Evolutionary conservation across 306 rosid species (phyloP).

Genomic region (Sechiopsis laciniata): DNA sequence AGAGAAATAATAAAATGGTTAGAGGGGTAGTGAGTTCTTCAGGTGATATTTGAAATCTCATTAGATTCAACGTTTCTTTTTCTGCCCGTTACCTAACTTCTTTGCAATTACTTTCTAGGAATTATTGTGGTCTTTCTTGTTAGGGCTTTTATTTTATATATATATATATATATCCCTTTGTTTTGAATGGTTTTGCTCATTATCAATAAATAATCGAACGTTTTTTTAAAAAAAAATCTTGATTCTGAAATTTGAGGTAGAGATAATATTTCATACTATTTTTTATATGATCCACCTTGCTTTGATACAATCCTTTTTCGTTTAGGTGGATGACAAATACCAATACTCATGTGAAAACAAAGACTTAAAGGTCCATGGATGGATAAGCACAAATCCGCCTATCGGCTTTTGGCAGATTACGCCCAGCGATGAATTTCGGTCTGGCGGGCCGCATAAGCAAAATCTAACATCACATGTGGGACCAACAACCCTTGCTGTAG

Average conservation of each 20-base stretch:
- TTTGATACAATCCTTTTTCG: constrained; percentile 29
- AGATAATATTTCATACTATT: constrained; percentile 7
- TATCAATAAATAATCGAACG: too few relatives aligned
- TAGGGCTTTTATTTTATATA: too few relatives aligned
- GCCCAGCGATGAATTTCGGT: constrained; percentile 78
- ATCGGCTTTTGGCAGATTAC: constrained; percentile 83
- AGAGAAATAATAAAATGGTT: too few relatives aligned
- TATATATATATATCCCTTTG: too few relatives aligned
- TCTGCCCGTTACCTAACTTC: too few relatives aligned
- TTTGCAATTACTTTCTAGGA: too few relatives aligned
- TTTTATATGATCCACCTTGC: constrained; percentile 18
- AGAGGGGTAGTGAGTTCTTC: too few relatives aligned
- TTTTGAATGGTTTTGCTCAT: too few relatives aligned
- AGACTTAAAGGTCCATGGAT: constrained; percentile 76
- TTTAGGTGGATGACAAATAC: constrained; percentile 68
- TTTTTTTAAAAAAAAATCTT: background rate
- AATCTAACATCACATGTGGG: constrained; percentile 90
- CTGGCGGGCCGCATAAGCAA: constrained; percentile 90
- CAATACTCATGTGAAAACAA: constrained; percentile 78
- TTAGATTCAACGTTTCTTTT: too few relatives aligned
- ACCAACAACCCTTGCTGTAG: constrained; percentile 86
- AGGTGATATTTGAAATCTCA: too few relatives aligned
- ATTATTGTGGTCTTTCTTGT: too few relatives aligned
- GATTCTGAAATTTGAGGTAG: background rate
- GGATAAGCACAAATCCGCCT: constrained; percentile 59